Conservation (phyloP, 208 protist genomes). For the Acanthamoeba castellanii region DNA sequence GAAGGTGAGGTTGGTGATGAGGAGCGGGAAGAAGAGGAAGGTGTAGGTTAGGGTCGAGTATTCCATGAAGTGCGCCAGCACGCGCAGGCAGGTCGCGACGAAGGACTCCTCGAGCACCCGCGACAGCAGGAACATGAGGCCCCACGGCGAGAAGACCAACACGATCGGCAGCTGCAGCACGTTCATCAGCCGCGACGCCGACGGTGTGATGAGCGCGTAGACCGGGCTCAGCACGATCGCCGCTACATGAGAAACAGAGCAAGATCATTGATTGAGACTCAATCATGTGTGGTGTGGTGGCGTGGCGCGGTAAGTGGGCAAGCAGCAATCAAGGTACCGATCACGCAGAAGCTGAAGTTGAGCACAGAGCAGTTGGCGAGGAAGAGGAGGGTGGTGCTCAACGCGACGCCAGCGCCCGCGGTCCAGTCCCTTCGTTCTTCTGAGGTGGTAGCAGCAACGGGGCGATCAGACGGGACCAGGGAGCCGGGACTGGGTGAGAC, state of each 20-base stretch:
- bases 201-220: conserved; percentile 31
- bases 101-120: conserved; percentile 25
- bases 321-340: not conserved
- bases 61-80: conserved; percentile 54
- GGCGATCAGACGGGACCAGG: no score
- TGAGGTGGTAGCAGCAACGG: not conserved
- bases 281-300: not conserved
- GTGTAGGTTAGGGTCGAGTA: conserved; percentile 60
- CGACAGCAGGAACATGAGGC: conserved; percentile 29
- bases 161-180: conserved; percentile 3
- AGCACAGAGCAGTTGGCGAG: conserved; percentile 42
- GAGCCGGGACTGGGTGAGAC: not conserved
- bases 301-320: not conserved
- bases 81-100: conserved; percentile 21
- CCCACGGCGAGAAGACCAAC: conserved; percentile 27
- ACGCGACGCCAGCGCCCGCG: not conserved
- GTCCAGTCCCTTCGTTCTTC: conserved; percentile 30
- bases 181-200: conserved; percentile 27
- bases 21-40: conserved; percentile 55
- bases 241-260: not conserved
- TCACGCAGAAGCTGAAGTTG: conserved; percentile 62
- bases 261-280: not conserved
- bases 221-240: conserved; percentile 41
- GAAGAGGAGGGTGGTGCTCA: conserved; percentile 26
- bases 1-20: conserved; percentile 55